phyloP scores from a whole-genome alignment of 139 green algal species.

The Gonium pectorale region DNA sequence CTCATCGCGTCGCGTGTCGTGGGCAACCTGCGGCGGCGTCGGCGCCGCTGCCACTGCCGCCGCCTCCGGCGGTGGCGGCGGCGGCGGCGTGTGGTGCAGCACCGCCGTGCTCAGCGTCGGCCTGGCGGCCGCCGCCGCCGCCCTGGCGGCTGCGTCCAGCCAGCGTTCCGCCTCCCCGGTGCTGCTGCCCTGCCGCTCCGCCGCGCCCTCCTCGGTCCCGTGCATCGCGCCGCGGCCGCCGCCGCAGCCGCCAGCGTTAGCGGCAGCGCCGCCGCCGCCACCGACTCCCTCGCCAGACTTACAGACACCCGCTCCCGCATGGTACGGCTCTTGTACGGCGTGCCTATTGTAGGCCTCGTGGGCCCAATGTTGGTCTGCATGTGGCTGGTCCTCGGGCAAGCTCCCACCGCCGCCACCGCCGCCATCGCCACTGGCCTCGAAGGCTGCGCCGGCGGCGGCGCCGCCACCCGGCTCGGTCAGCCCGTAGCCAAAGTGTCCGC shows the following conservation, averaged over 20 bases:
- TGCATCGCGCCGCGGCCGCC: no score
- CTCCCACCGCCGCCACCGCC: no score
- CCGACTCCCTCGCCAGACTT: not conserved
- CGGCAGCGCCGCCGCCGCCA: not conserved
- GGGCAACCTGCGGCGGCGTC: not conserved
- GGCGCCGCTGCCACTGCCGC: not conserved
- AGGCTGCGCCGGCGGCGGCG: no score
- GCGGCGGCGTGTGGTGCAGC: not conserved
- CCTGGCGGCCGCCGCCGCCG: not conserved
- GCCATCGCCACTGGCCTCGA: not conserved
- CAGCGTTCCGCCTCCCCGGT: not conserved
- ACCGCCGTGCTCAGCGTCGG: not conserved
- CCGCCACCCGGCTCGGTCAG: no score
- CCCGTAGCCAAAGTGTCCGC: no score
- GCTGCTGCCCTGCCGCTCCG: constrained; percentile 24
- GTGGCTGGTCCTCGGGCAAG: no score
- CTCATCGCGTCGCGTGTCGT: not conserved
- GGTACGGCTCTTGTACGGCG: no score
- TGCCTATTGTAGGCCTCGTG: no score
- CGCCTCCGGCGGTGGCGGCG: not conserved
- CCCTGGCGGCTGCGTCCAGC: not conserved
- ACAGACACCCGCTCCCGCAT: not conserved
- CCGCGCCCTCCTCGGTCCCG: no score
- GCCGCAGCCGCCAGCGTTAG: not conserved
- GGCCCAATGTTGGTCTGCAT: no score